These are phyloP conservation scores for cucumber (Cucumis sativus) DNA, from an alignment of 306 rosid genomes.

Conservation along the genomic window DNA sequence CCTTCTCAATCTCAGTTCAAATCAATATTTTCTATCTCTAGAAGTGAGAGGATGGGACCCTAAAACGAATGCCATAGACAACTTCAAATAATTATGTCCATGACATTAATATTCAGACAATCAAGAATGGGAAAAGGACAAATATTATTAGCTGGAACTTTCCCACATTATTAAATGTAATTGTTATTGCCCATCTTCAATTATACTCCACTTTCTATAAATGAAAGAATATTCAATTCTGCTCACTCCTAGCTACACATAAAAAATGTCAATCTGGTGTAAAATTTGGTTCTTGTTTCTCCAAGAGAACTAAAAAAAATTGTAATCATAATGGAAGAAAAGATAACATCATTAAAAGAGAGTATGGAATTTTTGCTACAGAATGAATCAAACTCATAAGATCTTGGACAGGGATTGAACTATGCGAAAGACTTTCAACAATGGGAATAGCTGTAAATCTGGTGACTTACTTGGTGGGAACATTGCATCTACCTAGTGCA, in stretches of 20 bases:
- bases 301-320: neutral
- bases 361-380: neutral
- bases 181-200: neutral
- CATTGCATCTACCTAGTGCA: slow-evolving; percentile 86
- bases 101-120: neutral
- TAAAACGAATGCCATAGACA: neutral
- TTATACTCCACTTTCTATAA: neutral
- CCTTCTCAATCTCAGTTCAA: neutral
- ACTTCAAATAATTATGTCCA: neutral
- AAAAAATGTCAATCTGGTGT: neutral
- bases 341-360: neutral
- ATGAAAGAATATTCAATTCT: neutral
- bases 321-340: neutral
- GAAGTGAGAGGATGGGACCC: neutral
- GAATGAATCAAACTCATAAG: neutral
- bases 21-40: neutral
- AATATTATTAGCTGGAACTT: neutral
- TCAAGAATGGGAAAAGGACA: neutral
- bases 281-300: neutral
- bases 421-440: slow-evolving; percentile 86
- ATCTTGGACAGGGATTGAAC: slow-evolving; percentile 49
- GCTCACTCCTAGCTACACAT: neutral
- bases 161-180: neutral
- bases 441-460: slow-evolving; percentile 86
- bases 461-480: slow-evolving; percentile 74